phyloP scores from a whole-genome alignment of 2,329 filamentous ascomycete genomes.

The Zopfia rhizophila region DNA sequence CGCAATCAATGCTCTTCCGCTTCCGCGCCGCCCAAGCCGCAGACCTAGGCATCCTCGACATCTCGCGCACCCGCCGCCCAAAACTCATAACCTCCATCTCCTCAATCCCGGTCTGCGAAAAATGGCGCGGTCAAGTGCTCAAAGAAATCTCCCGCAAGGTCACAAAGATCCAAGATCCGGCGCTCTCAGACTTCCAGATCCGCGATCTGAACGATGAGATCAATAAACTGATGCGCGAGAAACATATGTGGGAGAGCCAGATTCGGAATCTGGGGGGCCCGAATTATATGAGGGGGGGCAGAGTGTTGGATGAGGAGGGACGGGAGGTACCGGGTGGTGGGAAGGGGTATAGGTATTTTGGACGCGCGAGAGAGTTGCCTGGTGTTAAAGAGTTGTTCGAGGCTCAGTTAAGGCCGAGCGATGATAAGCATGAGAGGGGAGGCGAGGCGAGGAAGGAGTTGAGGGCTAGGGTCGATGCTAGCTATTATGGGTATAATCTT shows the following conservation, averaged over 20 bases:
- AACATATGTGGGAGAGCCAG: conserved; percentile 98
- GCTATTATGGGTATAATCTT: conserved; percentile 94
- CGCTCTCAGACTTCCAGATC: conserved; percentile 95
- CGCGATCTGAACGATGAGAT: conserved; percentile 99
- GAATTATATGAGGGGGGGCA: conserved; percentile 86
- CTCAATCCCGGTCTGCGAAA: conserved; percentile 87
- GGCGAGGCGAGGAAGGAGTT: conserved; percentile 75
- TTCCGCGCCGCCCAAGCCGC: conserved; percentile 98
- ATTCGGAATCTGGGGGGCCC: conserved; percentile 95
- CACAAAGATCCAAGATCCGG: conserved; percentile 90
- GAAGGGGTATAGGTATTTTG: conserved; percentile 89
- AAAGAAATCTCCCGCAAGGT: conserved; percentile 98
- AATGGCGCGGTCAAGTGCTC: conserved; percentile 97
- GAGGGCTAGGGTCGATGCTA: conserved; percentile 83
- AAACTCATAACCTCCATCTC: conserved; percentile 90
- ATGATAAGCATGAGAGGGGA: conserved; percentile 68
- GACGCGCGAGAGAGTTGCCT: conserved; percentile 85
- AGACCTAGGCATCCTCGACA: conserved; percentile 95
- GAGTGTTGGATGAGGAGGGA: conserved; percentile 66
- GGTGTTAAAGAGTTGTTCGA: conserved; percentile 87
- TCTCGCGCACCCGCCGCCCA: conserved; percentile 86
- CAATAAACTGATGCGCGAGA: conserved; percentile 98
- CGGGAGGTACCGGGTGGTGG: conserved; percentile 72
- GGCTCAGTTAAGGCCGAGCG: conserved; percentile 44
- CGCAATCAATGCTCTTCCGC: conserved; percentile 99